Evolutionary conservation across 139 green algal species (phyloP).

Genomic region (Tetradesmus obliquus): DNA sequence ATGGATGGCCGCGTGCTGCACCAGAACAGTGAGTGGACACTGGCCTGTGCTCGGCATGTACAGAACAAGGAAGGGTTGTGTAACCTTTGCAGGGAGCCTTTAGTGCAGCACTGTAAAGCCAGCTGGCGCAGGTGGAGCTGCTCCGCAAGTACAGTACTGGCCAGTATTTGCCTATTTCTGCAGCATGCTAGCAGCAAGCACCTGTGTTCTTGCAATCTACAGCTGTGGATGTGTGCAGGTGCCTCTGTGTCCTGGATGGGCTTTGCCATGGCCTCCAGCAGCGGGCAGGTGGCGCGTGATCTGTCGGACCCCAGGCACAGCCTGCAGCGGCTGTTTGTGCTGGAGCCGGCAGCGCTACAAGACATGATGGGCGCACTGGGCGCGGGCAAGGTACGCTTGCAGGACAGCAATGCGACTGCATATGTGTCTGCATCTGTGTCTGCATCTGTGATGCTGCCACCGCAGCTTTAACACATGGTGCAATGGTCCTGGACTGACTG

Average conservation of each 20-base stretch:
- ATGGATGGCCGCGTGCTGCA: conserved; percentile 48
- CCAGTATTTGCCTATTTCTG: too few relatives aligned
- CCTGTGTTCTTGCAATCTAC: too few relatives aligned
- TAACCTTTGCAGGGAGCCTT: not conserved
- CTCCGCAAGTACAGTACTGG: too few relatives aligned
- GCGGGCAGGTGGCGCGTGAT: not conserved
- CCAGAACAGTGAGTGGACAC: conserved; percentile 42
- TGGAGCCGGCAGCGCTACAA: conserved; percentile 32
- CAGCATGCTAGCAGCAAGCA: too few relatives aligned
- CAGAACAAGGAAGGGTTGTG: not conserved
- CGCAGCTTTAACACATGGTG: too few relatives aligned
- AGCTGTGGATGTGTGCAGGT: conserved; percentile 9
- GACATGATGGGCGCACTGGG: conserved; percentile 33
- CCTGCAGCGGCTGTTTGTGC: conserved; percentile 48
- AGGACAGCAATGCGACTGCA: too few relatives aligned
- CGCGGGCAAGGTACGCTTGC: conserved; percentile 32
- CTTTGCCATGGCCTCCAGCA: conserved; percentile 37
- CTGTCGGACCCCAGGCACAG: conserved; percentile 10
- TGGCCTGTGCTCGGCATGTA: not conserved
- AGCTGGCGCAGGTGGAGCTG: too few relatives aligned
- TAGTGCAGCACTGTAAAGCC: too few relatives aligned
- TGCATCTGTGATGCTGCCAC: not conserved
- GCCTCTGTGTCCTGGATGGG: conserved; percentile 51
- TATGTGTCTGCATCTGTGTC: not conserved
- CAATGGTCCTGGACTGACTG: too few relatives aligned